These are phyloP conservation scores for Boletus eberwhitei DNA, from an alignment of 768 basidiomycete species.

Conservation along the genomic window DNA sequence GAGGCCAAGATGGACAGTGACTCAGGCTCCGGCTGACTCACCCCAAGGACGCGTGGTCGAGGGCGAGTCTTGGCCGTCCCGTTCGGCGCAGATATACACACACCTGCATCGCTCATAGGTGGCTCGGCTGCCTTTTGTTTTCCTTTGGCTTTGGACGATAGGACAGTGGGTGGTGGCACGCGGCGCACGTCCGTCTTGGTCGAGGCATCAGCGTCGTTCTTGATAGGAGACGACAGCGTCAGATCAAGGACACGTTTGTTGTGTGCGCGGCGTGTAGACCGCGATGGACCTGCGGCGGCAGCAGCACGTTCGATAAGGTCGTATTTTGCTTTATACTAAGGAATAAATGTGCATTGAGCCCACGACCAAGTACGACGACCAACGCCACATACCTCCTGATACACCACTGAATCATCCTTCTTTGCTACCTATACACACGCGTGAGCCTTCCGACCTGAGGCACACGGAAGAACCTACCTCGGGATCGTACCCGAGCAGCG, in stretches of 20 bases:
- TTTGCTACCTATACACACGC: conserved; percentile 58
- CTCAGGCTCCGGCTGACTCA: conserved; percentile 2
- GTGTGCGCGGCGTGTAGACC: conserved; percentile 59
- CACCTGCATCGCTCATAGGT: conserved; percentile 4
- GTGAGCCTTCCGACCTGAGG: not conserved
- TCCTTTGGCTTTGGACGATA: conserved; percentile 31
- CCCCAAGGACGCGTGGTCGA: conserved; percentile 2
- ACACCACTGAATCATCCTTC: conserved; percentile 66
- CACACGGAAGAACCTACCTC: conserved; percentile 38
- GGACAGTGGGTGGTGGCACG: not conserved
- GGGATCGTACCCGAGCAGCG: conserved; percentile 76
- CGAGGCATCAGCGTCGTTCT: conserved; percentile 3
- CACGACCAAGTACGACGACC: not conserved
- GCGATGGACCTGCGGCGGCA: conserved; percentile 43
- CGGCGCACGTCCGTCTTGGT: conserved; percentile 12
- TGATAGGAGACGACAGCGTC: conserved; percentile 25
- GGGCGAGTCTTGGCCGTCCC: conserved; percentile 10
- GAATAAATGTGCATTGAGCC: conserved; percentile 1
- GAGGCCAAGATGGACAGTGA: conserved; percentile 6
- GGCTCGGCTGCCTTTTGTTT: conserved; percentile 30
- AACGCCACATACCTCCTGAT: conserved; percentile 55
- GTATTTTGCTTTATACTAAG: conserved; percentile 57
- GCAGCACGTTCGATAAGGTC: conserved; percentile 54
- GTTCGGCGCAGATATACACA: conserved; percentile 12
- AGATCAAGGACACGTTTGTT: conserved; percentile 51